Conservation (phyloP, 1,139 yeast genomes). For the Nadsonia starkeyi-henricii region DNA sequence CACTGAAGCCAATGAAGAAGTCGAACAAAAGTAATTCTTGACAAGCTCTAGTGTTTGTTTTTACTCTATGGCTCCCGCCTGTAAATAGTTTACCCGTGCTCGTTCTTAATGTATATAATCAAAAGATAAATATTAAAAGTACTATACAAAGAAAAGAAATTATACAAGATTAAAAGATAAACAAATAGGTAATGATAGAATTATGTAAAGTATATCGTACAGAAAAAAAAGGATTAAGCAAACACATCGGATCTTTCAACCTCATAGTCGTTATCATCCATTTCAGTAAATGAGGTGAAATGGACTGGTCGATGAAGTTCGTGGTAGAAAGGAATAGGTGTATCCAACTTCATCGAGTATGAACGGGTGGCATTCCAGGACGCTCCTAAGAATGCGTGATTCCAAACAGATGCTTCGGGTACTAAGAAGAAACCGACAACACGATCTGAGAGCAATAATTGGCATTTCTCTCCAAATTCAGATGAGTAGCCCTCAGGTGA, state of each 20-base stretch:
- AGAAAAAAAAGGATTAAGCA: conserved; percentile 22
- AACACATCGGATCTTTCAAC: conserved; percentile 65
- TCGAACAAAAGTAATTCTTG: no score
- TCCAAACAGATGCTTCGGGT: conserved; percentile 81
- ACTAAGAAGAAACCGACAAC: conserved; percentile 75
- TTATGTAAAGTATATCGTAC: neutral
- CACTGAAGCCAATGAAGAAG: neutral
- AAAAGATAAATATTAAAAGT: no score
- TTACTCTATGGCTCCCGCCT: no score
- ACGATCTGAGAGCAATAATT: conserved; percentile 60
- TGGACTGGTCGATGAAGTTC: conserved; percentile 83
- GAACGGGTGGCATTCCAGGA: conserved; percentile 52
- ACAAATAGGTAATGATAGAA: neutral
- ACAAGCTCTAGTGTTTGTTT: no score
- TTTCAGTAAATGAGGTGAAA: conserved; percentile 57
- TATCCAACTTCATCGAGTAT: conserved; percentile 58
- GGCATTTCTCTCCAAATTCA: conserved; percentile 47
- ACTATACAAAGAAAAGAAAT: no score
- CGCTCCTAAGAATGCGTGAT: conserved; percentile 79
- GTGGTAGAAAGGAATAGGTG: conserved; percentile 72
- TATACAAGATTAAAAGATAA: no score
- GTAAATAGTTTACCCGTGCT: no score
- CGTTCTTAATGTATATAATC: no score
- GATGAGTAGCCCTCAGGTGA: conserved; percentile 53
- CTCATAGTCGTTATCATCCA: conserved; percentile 48